Conservation (phyloP, 192 early-diverging fungal species). For the Haplosporangium gracile region DNA sequence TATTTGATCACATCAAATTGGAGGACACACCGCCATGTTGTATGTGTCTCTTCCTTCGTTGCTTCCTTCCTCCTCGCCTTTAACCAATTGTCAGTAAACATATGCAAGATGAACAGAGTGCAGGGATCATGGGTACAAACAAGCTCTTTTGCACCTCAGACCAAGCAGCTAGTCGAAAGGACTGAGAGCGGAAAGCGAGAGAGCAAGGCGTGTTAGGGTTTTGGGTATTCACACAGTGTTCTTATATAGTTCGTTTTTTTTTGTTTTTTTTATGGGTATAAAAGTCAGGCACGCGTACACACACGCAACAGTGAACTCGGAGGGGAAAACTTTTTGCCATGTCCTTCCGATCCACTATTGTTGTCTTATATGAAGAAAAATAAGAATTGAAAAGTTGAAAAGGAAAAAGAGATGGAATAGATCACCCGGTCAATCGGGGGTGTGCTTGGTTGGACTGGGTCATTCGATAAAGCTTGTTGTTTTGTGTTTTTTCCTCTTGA, state of each 20-base stretch:
- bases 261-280: neutral
- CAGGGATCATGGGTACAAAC: neutral
- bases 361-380: neutral
- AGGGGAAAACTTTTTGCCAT: slow-evolving; percentile 3
- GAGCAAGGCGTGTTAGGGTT: neutral
- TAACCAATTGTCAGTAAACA: neutral
- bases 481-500: too few relatives aligned
- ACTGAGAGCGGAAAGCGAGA: neutral
- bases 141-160: neutral
- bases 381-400: neutral
- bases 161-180: neutral
- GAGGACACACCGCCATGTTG: too few relatives aligned
- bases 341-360: neutral
- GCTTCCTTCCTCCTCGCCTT: neutral
- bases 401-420: neutral
- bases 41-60: too few relatives aligned
- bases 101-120: neutral
- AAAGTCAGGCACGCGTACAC: too few relatives aligned
- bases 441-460: too few relatives aligned
- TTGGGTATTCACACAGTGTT: neutral
- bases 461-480: too few relatives aligned
- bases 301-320: neutral
- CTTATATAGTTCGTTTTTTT: neutral
- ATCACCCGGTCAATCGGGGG: neutral
- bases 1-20: too few relatives aligned